A percentile compares a stretch with the other conserved stretches of the same genome.
Evolutionary conservation across 495 filamentous ascomycete species (phyloP).

Genomic region (Cairneyella variabilis): DNA sequence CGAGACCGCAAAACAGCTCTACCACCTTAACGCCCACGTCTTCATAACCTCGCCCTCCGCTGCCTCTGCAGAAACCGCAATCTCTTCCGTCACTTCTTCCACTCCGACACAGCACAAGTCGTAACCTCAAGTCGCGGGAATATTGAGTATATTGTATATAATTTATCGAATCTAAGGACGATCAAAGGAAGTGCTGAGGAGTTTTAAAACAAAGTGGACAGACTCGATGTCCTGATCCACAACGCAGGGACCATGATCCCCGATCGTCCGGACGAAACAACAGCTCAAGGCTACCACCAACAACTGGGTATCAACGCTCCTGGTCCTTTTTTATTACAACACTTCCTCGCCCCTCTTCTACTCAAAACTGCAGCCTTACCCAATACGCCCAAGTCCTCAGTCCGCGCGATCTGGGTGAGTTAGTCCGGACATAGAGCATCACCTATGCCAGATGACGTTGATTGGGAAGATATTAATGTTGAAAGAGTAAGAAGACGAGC

Average conservation of each 20-base stretch:
- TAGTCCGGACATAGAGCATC: slow-evolving; percentile 15
- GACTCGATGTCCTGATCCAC: slow-evolving; percentile 50
- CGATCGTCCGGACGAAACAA: slow-evolving; percentile 18
- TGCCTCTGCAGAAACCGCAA: slow-evolving; percentile 29
- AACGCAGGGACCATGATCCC: slow-evolving; percentile 48
- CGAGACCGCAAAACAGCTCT: slow-evolving; percentile 42
- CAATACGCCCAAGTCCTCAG: slow-evolving; percentile 9
- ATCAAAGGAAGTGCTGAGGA: slow-evolving; percentile 43
- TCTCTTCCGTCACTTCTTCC: slow-evolving; percentile 15
- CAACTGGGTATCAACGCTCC: slow-evolving; percentile 36
- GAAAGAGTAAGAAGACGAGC: too few relatives aligned
- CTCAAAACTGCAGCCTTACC: slow-evolving; percentile 24
- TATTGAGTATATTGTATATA: slow-evolving; percentile 40
- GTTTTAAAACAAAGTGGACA: slow-evolving; percentile 35
- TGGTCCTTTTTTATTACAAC: slow-evolving; percentile 38
- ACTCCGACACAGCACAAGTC: background rate
- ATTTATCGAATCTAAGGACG: slow-evolving; percentile 44
- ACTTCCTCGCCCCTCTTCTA: slow-evolving; percentile 43
- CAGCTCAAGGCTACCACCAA: slow-evolving; percentile 36
- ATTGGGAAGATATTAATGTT: background rate
- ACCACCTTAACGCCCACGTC: slow-evolving; percentile 40
- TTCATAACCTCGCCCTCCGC: slow-evolving; percentile 45
- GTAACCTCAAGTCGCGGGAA: slow-evolving; percentile 21
- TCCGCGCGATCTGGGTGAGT: slow-evolving; percentile 37
- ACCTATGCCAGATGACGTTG: slow-evolving; percentile 3